These are phyloP conservation scores for Aspergillus fumigatiaffinis DNA, from an alignment of 2,329 filamentous ascomycete genomes.

Conservation along the genomic window DNA sequence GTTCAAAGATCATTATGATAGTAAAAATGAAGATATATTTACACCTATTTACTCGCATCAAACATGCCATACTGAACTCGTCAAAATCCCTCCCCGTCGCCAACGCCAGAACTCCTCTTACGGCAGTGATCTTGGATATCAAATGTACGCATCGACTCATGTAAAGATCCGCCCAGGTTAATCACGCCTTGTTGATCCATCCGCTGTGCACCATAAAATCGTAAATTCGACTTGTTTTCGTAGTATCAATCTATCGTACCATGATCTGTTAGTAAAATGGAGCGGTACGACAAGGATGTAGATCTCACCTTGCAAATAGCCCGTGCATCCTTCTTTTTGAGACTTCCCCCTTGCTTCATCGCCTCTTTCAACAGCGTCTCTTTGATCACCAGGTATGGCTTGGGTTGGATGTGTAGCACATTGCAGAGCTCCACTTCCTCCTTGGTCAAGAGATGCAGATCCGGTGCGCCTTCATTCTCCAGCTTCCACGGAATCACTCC, in stretches of 20 bases:
- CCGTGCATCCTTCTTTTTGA: conserved; percentile 93
- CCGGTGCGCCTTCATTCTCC: conserved; percentile 68
- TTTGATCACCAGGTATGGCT: conserved; percentile 93
- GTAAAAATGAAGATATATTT: neutral
- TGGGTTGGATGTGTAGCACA: conserved; percentile 78
- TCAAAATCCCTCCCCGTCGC: conserved; percentile 1
- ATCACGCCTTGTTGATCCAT: conserved; percentile 80
- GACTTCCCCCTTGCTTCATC: conserved; percentile 75
- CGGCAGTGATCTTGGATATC: conserved; percentile 12
- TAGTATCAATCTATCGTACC: conserved; percentile 62
- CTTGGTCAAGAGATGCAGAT: conserved; percentile 77
- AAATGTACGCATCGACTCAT: conserved; percentile 3
- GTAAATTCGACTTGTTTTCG: conserved; percentile 81
- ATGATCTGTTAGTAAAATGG: conserved; percentile 2
- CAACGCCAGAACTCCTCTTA: neutral
- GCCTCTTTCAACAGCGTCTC: conserved; percentile 88
- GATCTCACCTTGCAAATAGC: conserved; percentile 65
- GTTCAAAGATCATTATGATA: neutral
- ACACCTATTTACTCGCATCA: neutral
- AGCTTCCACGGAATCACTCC: conserved; percentile 56
- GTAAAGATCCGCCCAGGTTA: neutral
- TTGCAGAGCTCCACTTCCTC: conserved; percentile 87
- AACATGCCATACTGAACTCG: neutral
- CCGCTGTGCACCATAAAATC: conserved; percentile 93
- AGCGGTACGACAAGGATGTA: neutral